Evolutionary conservation across 2,329 filamentous ascomycete genomes (phyloP).

Genomic region (Nakataea oryzae): DNA sequence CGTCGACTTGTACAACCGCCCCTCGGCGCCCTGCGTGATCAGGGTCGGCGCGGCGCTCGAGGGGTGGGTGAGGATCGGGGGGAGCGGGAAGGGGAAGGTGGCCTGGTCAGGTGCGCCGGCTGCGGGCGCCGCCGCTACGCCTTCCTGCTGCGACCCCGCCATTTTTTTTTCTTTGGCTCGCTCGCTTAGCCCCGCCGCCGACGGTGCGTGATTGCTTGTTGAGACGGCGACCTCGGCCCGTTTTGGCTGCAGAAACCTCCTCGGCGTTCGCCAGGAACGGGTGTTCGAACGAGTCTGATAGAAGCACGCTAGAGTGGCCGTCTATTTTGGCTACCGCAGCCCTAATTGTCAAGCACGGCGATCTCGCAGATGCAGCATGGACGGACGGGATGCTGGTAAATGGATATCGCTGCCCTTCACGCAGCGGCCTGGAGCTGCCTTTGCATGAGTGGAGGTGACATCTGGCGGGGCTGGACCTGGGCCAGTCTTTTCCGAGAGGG

Average conservation of each 20-base stretch:
- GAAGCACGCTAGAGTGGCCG: neutral
- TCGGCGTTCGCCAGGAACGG: neutral
- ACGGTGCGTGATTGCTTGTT: neutral
- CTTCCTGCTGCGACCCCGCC: slow-evolving; percentile 2
- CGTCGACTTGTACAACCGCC: slow-evolving; percentile 78
- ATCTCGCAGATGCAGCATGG: neutral
- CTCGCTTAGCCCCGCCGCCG: neutral
- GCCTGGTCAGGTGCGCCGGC: neutral
- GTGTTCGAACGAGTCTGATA: neutral
- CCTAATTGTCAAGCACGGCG: neutral
- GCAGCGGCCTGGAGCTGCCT: neutral
- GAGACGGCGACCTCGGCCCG: neutral
- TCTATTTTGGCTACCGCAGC: neutral
- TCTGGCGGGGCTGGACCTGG: neutral
- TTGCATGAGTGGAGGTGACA: neutral
- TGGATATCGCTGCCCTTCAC: neutral
- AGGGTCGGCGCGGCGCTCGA: slow-evolving; percentile 44
- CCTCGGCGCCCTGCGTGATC: slow-evolving; percentile 91
- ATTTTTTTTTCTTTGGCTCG: neutral
- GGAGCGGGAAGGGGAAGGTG: slow-evolving; percentile 44
- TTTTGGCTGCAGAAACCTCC: neutral
- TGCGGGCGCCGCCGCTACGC: neutral
- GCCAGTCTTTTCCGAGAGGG: too few relatives aligned
- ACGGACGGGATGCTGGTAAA: neutral
- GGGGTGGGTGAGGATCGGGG: slow-evolving; percentile 49